A percentile compares a stretch with the other conserved stretches of the same genome.
Conservation (phyloP, 306 rosid species). For the Astragalus membranaceus region DNA sequence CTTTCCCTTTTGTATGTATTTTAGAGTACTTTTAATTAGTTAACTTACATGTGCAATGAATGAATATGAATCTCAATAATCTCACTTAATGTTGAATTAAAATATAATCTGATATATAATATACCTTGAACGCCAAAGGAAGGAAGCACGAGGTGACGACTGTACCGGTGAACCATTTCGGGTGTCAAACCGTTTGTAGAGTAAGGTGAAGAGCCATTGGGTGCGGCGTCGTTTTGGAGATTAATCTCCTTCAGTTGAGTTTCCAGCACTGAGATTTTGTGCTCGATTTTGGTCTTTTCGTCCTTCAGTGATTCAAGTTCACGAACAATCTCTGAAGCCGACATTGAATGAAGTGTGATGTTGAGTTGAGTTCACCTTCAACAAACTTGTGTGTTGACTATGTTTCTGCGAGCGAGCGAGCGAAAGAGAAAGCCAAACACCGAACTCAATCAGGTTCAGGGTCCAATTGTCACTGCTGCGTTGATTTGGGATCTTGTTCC, state of each 20-base stretch:
- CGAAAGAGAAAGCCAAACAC: too few species aligned
- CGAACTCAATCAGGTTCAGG: too few species aligned
- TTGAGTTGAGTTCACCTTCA: neutral
- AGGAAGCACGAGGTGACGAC: constrained; percentile 94
- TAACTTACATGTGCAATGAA: neutral
- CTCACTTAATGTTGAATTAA: neutral
- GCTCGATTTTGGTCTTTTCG: constrained; percentile 42
- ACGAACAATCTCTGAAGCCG: constrained; percentile 40
- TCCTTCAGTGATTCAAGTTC: constrained; percentile 53
- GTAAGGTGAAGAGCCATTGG: constrained; percentile 27
- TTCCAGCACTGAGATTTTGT: constrained; percentile 60
- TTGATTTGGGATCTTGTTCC: too few species aligned
- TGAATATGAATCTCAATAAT: neutral
- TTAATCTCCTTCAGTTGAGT: constrained; percentile 41
- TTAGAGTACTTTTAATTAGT: too few species aligned
- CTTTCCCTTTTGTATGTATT: neutral
- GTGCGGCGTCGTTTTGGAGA: constrained; percentile 30
- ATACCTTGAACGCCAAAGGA: constrained; percentile 68
- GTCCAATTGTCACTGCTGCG: too few species aligned
- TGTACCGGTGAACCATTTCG: constrained; percentile 77
- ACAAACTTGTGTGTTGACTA: too few species aligned
- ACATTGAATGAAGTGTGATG: neutral
- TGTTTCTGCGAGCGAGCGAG: too few species aligned
- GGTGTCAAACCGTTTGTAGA: constrained; percentile 43
- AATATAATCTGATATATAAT: neutral